Base-by-base conservation (phyloP, 225 moss, liverwort and hornwort species). In the Pseudisothecium myosuroides region DNA sequence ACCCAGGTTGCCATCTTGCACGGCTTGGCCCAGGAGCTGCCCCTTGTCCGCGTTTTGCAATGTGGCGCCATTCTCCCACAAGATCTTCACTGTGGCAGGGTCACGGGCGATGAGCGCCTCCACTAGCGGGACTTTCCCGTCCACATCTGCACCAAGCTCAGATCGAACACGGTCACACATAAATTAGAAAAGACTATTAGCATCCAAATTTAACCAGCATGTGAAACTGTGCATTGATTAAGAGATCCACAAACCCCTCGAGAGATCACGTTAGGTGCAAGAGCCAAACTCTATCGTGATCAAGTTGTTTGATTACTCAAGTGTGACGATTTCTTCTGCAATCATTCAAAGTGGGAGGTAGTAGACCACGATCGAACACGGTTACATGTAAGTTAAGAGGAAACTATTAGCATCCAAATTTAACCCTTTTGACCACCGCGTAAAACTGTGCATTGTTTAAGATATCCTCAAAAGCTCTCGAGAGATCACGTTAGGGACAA, bases 41-140 rank as follows among this genome's bases (percentile, higher is more conserved):
- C 94, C 96, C 22, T 87, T 90, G 88, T 94, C 89, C 36, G 95
- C 94, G 58, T 95, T 92, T 24, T 90, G 86, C 64, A 96, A 37
- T 37, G 90, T 92, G 80, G 93, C 98, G 65, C 95, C 98, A 76
- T 97, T 92, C 67, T 95, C 95, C 93, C 91, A 92, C 14, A 98
- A 83, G 22, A 95, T 28, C 62, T 92, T 92, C 58, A 96, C 97
- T 41, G 93, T 94, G 22, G 93, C 90, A 22, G 86, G 91, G 80
- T 95, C 91, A 16, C 93, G 93, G 13, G 93, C 94, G 17, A 92
- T 79, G 26, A 98, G 90, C 62, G 95, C 97, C 86, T 96, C 97
- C 19, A 91, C 90, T 45, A 98, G 90, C 27, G 98, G 94, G 34
- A 97, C 88, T 91, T 92, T 96, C n/a, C 97, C 95, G 47, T 95